A percentile compares a stretch with the other conserved stretches of the same genome.
These are phyloP conservation scores for Marasmius sp. DNA, from an alignment of 1,284 basidiomycete species.

Conservation along the genomic window DNA sequence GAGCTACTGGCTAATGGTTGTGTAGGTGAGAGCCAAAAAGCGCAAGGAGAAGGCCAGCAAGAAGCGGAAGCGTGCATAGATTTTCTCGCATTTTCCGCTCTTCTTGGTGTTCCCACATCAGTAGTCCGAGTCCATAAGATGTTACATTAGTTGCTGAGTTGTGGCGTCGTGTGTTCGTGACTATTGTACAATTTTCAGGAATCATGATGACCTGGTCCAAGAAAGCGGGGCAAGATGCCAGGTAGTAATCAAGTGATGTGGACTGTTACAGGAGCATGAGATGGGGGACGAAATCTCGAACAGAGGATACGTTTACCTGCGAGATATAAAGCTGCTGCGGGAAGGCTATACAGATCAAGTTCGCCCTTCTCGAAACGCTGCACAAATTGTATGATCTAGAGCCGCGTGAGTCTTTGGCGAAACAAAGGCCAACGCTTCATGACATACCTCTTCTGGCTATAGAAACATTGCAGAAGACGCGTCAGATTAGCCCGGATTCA, in stretches of 20 bases:
- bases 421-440: no score
- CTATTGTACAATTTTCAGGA: no score
- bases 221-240: no score
- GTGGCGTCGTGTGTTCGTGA: no score
- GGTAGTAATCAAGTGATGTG: no score
- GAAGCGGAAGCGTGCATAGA: constrained; percentile 47
- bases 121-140: constrained; percentile 1
- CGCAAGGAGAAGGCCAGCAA: constrained; percentile 65
- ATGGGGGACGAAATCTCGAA: no score
- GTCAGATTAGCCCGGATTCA: background rate
- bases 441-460: background rate
- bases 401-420: background rate
- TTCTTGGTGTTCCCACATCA: background rate
- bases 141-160: background rate
- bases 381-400: background rate
- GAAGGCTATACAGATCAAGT: background rate
- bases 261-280: no score
- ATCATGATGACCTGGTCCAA: no score
- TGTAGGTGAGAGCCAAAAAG: constrained; percentile 69
- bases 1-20: constrained; percentile 9
- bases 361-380: background rate
- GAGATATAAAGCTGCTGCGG: background rate
- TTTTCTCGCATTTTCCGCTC: constrained; percentile 5
- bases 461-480: background rate
- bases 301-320: background rate